Evolutionary conservation across 345 rosid species (phyloP), one percentile per base, ranked within the genome.

Genomic region (Syzygium aqueum): DNA sequence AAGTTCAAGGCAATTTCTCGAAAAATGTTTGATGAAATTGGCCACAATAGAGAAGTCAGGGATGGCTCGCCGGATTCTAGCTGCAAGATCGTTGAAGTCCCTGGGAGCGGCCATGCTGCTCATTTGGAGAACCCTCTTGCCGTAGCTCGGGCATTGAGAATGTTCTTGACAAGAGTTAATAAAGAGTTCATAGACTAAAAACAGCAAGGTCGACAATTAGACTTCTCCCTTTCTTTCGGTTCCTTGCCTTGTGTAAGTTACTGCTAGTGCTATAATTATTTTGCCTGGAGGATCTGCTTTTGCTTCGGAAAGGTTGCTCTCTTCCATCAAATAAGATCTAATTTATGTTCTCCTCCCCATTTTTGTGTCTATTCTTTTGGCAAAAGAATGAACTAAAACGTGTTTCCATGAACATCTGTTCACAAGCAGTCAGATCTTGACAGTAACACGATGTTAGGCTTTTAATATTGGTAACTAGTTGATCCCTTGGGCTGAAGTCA

Each of bases 111-210:
- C 46, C 99, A 97, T 78, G 99, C 97, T n/a, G 96, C 93, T 19
- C 98, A 97, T 92, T 88, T 97, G 86, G 99, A 97, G 93, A 94
- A 92, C 88, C 99, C 98, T 88, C 96, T 96, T 3, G 82, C 87
- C 1, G n/a, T 96, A 67, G 89, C 94, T 49, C 89, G 90, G 51
- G 89, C 95, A 50, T 85, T 97, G 67, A 91, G 98, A 87, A 90
- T 90, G 87, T 97, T 96, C 91, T 59, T 94, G 80, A 89, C 89
- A 61, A 89, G 89, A 84, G 65, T 90, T 14, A 61, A 89, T 11
- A 57, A 80, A 57, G 85, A 85, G 80, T 28, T 51, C 83, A 10
- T 6, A 80, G 11, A 53, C 80, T 21, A 23, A 50, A 50, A 53
- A 50, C 27, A 17, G 61, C 51, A 28, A 43, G 49, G 25, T 67